Percentiles rank a stretch among this genome's conserved stretches.
phyloP scores from a whole-genome alignment of 192 early-diverging fungal species.

The Coemansia umbellata region DNA sequence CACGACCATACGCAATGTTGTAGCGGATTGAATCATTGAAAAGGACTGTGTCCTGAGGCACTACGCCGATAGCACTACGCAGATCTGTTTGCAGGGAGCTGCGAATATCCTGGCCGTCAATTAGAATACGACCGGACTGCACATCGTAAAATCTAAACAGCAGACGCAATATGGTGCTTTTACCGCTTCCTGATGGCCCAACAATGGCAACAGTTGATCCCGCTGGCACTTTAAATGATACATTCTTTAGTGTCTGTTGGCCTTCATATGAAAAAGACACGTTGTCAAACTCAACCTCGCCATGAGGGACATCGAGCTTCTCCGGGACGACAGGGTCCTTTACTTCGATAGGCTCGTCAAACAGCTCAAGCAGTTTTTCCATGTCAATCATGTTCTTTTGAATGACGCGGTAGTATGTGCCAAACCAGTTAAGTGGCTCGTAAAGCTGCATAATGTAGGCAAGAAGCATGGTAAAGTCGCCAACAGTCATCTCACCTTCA shows the following conservation, averaged over 20 bases:
- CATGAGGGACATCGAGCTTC: constrained; percentile 35
- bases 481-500: constrained; percentile 64
- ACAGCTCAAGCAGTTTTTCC: constrained; percentile 93
- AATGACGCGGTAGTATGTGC: constrained; percentile 90
- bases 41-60: constrained; percentile 92
- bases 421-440: constrained; percentile 85
- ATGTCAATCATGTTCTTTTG: constrained; percentile 94
- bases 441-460: constrained; percentile 90
- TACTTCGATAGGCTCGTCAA: constrained; percentile 49
- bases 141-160: constrained; percentile 93
- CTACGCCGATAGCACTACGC: constrained; percentile 82
- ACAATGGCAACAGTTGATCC: constrained; percentile 49
- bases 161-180: constrained; percentile 73
- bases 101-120: constrained; percentile 82
- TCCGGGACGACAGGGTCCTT: constrained; percentile 27
- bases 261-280: constrained; percentile 67
- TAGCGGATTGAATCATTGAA: constrained; percentile 95
- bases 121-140: constrained; percentile 68
- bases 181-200: constrained; percentile 59
- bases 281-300: constrained; percentile 60
- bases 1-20: constrained; percentile 87
- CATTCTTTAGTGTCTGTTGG: constrained; percentile 36
- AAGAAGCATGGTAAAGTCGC: constrained; percentile 85
- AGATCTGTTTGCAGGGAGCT: constrained; percentile 54
- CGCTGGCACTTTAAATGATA: constrained; percentile 48